These are phyloP conservation scores for Knufia petricola DNA, from an alignment of 2,329 filamentous ascomycete species.

Conservation along the genomic window DNA sequence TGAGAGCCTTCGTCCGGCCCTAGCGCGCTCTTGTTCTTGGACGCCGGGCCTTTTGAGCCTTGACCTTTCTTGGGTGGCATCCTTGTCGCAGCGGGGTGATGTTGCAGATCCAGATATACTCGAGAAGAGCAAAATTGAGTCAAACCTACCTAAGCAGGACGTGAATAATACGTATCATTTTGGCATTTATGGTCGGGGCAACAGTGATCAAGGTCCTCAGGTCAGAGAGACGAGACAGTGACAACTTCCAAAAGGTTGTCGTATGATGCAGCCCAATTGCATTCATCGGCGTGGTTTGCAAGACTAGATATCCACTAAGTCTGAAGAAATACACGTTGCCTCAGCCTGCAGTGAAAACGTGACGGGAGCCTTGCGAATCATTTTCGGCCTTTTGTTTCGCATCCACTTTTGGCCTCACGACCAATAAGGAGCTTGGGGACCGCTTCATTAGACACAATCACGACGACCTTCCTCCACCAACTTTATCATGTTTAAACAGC, in stretches of 20 bases:
- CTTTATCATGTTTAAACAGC: not conserved
- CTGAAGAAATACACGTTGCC: too few relatives aligned
- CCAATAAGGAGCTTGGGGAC: not conserved
- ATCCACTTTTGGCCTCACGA: not conserved
- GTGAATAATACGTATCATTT: not conserved
- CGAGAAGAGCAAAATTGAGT: not conserved
- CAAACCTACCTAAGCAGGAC: constrained; percentile 3
- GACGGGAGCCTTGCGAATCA: not conserved
- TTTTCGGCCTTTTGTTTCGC: not conserved
- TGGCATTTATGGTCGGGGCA: not conserved
- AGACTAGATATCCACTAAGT: too few relatives aligned
- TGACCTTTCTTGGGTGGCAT: constrained; percentile 20
- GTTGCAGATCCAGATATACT: not conserved
- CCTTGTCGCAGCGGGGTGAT: not conserved
- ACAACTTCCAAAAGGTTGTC: too few relatives aligned
- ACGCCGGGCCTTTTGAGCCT: constrained; percentile 10
- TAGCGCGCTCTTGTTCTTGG: constrained; percentile 15
- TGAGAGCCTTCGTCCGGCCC: constrained; percentile 23
- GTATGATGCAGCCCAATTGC: too few relatives aligned
- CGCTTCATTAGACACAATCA: not conserved
- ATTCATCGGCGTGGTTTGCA: not conserved
- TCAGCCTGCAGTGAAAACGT: not conserved
- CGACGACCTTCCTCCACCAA: not conserved
- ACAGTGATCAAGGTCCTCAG: not conserved
- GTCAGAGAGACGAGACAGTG: too few relatives aligned